Conservation (phyloP, 495 filamentous ascomycete genomes). For the Annulohypoxylon stygium region DNA sequence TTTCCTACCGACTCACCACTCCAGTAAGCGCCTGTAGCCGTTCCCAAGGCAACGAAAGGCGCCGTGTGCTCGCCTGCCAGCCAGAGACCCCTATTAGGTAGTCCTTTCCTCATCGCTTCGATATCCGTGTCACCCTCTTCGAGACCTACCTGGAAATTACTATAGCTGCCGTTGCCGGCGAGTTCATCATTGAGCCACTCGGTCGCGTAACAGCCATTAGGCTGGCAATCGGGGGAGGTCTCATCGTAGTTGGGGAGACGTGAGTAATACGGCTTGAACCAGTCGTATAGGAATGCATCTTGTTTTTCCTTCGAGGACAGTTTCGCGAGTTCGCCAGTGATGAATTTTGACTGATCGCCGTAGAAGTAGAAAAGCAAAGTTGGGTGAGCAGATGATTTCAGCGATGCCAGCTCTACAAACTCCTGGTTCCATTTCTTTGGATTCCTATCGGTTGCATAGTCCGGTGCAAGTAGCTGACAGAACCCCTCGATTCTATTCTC, state of each 20-base stretch:
- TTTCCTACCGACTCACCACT: constrained; percentile 84
- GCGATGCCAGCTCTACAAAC: constrained; percentile 79
- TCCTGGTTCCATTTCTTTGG: constrained; percentile 81
- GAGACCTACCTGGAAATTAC: constrained; percentile 87
- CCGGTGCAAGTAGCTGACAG: constrained; percentile 76
- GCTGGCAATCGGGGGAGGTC: constrained; percentile 68
- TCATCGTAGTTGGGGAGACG: constrained; percentile 74
- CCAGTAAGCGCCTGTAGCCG: constrained; percentile 91
- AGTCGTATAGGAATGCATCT: constrained; percentile 62
- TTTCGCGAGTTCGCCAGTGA: constrained; percentile 57
- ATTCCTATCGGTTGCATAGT: constrained; percentile 71
- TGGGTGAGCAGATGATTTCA: constrained; percentile 74
- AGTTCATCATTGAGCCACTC: constrained; percentile 85
- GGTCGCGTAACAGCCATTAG: constrained; percentile 74
- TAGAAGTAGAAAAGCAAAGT: constrained; percentile 95
- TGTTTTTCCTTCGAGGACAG: constrained; percentile 55
- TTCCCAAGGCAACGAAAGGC: constrained; percentile 89
- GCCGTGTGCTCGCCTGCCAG: constrained; percentile 95
- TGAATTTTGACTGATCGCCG: constrained; percentile 69
- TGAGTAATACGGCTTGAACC: constrained; percentile 84
- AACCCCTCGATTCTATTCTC: constrained; percentile 65
- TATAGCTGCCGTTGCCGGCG: constrained; percentile 91
- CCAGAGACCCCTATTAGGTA: constrained; percentile 81
- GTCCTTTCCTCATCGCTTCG: constrained; percentile 75
- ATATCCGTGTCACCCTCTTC: constrained; percentile 80